Evolutionary conservation across 2,329 filamentous ascomycete genomes (phyloP), one percentile per base, ranked within the genome.

Genomic region (Ascochyta lentis): DNA sequence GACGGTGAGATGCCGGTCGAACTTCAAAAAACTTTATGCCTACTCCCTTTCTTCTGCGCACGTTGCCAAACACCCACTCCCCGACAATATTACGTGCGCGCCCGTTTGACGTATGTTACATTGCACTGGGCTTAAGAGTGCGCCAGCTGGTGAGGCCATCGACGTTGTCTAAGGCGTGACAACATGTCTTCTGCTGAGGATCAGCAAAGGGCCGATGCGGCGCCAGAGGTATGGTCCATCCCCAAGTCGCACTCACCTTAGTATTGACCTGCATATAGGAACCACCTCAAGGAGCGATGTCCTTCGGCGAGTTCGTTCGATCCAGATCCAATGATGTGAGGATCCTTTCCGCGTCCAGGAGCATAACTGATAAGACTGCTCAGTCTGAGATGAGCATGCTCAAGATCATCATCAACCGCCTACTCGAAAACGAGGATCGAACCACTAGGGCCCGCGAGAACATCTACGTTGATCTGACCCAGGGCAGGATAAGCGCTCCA

Each of bases 351-450:
- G 3, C n/a, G 2, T 22, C 26, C 12, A 24, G 4, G 22, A 19
- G 12, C 24, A 6, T 3, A 3, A 10, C 37, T 40, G 19, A 48
- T 6, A 26, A 10, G 23, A 24, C 6, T 38, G 16, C 35, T 8
- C 16, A 48, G 37, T 4, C n/a, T 45, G 66, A 65, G 6, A 69
- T 70, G 66, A 59, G 62, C 39, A 64, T 58, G 23, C 62, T 70
- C 77, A 81, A 46, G 75, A 78, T 24, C 15, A 57, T 65, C 39
- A 64, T 66, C 24, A 22, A 48, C 35, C 26, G 22, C 13, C 19
- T 40, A 22, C 45, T 48, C 12, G 12, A 23, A 6, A 37, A 29
- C 26, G 35, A 48, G n/a, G 13, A 12, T 10, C n/a, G 15, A 13
- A 16, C 19, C 26, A n/a, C 37, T 9, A 16, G 33, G 6, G 12